A percentile compares a stretch with the other conserved stretches of the same genome.
Evolutionary conservation across 352 stramenopile species (phyloP).

Genomic region (Albugo laibachii): DNA sequence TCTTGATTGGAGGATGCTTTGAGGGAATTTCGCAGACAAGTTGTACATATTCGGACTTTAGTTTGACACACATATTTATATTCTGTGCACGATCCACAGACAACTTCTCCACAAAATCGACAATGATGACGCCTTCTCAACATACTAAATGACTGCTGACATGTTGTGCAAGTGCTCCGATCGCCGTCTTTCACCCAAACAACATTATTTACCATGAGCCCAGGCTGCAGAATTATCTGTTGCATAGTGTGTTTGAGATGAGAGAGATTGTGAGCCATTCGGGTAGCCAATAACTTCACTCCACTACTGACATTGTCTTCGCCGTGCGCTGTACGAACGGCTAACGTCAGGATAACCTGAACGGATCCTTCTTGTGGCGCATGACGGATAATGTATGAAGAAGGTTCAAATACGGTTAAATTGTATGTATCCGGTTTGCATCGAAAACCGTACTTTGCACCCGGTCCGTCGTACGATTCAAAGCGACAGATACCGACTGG

Average conservation of each 20-base stretch:
- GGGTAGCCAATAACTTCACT: constrained; percentile 38
- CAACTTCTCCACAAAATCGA: constrained; percentile 71
- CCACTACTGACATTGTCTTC: constrained; percentile 44
- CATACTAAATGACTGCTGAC: constrained; percentile 55
- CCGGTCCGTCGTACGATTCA: constrained; percentile 63
- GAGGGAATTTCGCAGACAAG: constrained; percentile 15
- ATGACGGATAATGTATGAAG: constrained; percentile 49
- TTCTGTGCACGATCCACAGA: constrained; percentile 57
- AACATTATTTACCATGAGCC: constrained; percentile 29
- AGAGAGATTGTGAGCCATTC: constrained; percentile 31
- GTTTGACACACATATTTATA: constrained; percentile 44
- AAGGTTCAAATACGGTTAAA: constrained; percentile 56
- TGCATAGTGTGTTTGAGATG: constrained; percentile 43
- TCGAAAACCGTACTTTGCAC: constrained; percentile 48
- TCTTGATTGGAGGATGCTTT: too few relatives aligned
- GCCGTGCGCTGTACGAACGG: constrained; percentile 54
- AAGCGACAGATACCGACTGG: constrained; percentile 50
- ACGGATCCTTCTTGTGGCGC: constrained; percentile 41
- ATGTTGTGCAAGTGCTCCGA: constrained; percentile 62
- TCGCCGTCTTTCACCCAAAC: constrained; percentile 68
- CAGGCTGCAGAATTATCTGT: constrained; percentile 46
- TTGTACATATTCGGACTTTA: constrained; percentile 66
- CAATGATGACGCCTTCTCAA: constrained; percentile 75
- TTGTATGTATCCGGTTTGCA: constrained; percentile 56
- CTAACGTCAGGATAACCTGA: constrained; percentile 47